Base-by-base conservation (phyloP, 495 filamentous ascomycete genomes). In the Tetracladium marchalianum region DNA sequence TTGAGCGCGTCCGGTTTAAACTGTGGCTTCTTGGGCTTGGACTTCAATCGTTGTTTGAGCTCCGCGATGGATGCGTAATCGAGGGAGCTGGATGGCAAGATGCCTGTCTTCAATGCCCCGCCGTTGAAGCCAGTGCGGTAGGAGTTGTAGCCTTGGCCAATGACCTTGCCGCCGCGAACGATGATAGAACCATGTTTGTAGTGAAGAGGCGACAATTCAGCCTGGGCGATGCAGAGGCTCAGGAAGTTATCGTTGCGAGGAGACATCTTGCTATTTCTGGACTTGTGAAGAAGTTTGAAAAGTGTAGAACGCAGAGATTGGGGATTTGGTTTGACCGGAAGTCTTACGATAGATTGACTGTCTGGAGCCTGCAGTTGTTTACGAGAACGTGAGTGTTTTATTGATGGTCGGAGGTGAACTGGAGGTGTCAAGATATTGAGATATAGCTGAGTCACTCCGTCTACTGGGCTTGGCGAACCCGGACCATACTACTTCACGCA, bases 91-190 rank as follows among this genome's bases (percentile, higher is more conserved):
- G 55, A 47, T 18, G 59, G 50, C 15, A 72, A 51, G 10, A 46
- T 51, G 22, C 70, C 69, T n/a, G 66, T 65, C 60, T 73, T 75
- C 35, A 75, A 59, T 4, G 68, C 62, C 15, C 66, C 67, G 34
- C 70, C 71, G 51, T 73, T 57, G 47, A 64, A 75, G 10, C 67
- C 69, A 11, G 62, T 46, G 39, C 68, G 69, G 43, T 67, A 62
- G 48, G 67, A 66, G 49, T 75, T 73, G 61, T 62, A 68, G 39
- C 69, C 69, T 32, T 64, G 63, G 16, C 69, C 69, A 43, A 76
- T 67, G 41, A 75, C 61, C 47, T 73, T 75, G 38, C 72, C 69
- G 38, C 70, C 70, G 35, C 70, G 68, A 38, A 71, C 70, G 43
- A 72, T 63, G 59, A 74, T 68, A 37, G 62, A 63, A 12, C 69